phyloP scores from a whole-genome alignment of 2,329 filamentous ascomycete genomes.

The Botrytis byssoidea region DNA sequence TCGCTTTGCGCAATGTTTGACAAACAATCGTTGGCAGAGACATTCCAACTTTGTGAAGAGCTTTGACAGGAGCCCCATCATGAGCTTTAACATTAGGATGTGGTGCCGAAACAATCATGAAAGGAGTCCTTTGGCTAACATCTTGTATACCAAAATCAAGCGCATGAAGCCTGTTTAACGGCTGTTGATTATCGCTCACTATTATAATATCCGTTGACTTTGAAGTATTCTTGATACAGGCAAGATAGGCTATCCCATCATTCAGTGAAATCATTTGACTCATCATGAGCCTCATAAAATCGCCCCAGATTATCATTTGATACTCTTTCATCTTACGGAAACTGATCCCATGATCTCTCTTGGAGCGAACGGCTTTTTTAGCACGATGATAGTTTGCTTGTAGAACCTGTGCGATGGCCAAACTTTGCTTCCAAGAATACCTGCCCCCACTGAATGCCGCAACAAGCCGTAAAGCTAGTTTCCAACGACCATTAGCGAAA shows the following conservation, averaged over 20 bases:
- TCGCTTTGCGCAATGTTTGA: background rate
- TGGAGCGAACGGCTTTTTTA: background rate
- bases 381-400: background rate
- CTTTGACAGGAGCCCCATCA: background rate
- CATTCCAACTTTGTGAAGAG: conserved; percentile 13
- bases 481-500: background rate
- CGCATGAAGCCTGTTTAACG: background rate
- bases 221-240: background rate
- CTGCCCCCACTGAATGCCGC: background rate
- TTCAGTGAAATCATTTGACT: conserved; percentile 13
- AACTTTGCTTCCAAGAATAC: conserved; percentile 10
- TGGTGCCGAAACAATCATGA: conserved; percentile 6
- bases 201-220: conserved; percentile 1
- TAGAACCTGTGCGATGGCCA: background rate
- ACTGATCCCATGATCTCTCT: background rate
- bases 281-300: conserved; percentile 16
- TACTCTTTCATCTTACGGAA: background rate
- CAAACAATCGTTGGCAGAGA: background rate
- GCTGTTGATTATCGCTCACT: conserved; percentile 2
- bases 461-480: conserved; percentile 6
- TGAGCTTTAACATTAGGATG: background rate
- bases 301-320: conserved; percentile 7
- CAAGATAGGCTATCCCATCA: conserved; percentile 16
- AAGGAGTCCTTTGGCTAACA: background rate
- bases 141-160: conserved; percentile 6